A percentile compares a stretch with the other conserved stretches of the same genome.
Evolutionary conservation across 306 rosid genomes (phyloP).

Genomic region (Cicer bijugum): DNA sequence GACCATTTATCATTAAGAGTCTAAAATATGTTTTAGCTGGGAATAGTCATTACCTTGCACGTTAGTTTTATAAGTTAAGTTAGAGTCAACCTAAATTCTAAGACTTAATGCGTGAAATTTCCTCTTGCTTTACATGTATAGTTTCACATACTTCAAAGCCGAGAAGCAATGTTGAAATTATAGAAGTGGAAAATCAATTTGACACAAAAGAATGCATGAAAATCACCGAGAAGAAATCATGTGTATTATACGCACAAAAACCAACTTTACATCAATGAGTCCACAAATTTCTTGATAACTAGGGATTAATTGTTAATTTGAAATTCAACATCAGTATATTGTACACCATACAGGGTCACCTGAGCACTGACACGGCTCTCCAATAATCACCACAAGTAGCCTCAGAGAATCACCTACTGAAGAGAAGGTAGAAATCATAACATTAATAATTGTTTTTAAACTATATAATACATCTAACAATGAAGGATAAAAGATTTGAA

Average conservation of each 20-base stretch:
- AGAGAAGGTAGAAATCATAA: constrained; percentile 44
- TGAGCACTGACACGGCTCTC: constrained; percentile 47
- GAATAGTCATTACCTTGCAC: too few species aligned
- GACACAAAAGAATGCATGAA: neutral
- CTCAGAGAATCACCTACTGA: constrained; percentile 50
- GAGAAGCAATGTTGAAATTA: too few species aligned
- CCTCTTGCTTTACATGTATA: too few species aligned
- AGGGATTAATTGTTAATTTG: constrained; percentile 30
- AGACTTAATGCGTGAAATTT: too few species aligned
- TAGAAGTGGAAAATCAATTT: neutral
- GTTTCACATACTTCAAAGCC: too few species aligned
- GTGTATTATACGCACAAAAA: neutral
- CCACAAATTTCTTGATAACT: constrained; percentile 40
- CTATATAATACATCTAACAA: constrained; percentile 41
- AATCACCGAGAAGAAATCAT: constrained; percentile 1
- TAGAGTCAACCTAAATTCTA: too few species aligned
- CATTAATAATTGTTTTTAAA: constrained; percentile 40
- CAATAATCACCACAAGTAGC: constrained; percentile 51
- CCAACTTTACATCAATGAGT: constrained; percentile 41
- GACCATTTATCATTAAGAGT: too few species aligned
- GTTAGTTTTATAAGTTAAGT: too few species aligned
- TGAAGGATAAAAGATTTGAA: constrained; percentile 37
- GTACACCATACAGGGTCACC: constrained; percentile 44
- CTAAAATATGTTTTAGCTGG: too few species aligned
- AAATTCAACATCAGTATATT: constrained; percentile 46